Conservation (phyloP, 2,329 filamentous ascomycete species). For the Penicillium sp. region DNA sequence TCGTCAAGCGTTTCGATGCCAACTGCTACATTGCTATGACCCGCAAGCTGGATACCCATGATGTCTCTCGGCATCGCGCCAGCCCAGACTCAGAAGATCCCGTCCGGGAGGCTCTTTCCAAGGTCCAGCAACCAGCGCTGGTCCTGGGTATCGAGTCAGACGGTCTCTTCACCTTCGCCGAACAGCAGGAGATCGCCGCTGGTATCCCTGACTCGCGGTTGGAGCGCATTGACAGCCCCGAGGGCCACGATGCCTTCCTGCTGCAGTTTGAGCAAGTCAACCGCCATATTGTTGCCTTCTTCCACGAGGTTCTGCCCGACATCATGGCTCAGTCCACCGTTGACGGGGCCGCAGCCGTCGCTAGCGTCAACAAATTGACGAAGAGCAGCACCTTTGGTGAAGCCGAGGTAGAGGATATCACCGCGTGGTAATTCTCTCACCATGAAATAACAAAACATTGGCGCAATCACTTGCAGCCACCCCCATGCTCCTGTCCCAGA, state of each 20-base stretch:
- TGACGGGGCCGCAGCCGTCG: slow-evolving; percentile 51
- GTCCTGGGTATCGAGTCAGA: slow-evolving; percentile 95
- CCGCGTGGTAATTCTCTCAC: slow-evolving; percentile 70
- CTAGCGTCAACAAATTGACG: slow-evolving; percentile 63
- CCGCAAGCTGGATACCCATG: slow-evolving; percentile 95
- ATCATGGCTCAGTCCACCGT: slow-evolving; percentile 73
- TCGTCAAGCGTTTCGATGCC: slow-evolving; percentile 94
- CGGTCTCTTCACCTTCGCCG: slow-evolving; percentile 93
- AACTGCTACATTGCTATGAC: slow-evolving; percentile 99
- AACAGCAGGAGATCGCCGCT: slow-evolving; percentile 88
- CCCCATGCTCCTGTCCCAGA: slow-evolving; percentile 22
- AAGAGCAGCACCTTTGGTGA: slow-evolving; percentile 95
- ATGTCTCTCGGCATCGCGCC: slow-evolving; percentile 77
- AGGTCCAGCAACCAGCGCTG: slow-evolving; percentile 85
- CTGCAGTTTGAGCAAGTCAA: slow-evolving; percentile 98
- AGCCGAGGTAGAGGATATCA: slow-evolving; percentile 94
- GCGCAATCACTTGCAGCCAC: slow-evolving; percentile 33
- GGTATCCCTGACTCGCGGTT: slow-evolving; percentile 76
- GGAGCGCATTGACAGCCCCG: slow-evolving; percentile 86
- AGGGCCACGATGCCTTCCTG: slow-evolving; percentile 95
- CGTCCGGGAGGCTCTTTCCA: slow-evolving; percentile 72
- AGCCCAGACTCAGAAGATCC: slow-evolving; percentile 43
- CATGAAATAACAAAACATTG: slow-evolving; percentile 14
- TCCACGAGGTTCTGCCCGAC: slow-evolving; percentile 79
- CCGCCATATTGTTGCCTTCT: slow-evolving; percentile 77